Evolutionary conservation across 495 filamentous ascomycete species (phyloP), one percentile per base, ranked within the genome.

Genomic region (Staphylotrichum longicolle): DNA sequence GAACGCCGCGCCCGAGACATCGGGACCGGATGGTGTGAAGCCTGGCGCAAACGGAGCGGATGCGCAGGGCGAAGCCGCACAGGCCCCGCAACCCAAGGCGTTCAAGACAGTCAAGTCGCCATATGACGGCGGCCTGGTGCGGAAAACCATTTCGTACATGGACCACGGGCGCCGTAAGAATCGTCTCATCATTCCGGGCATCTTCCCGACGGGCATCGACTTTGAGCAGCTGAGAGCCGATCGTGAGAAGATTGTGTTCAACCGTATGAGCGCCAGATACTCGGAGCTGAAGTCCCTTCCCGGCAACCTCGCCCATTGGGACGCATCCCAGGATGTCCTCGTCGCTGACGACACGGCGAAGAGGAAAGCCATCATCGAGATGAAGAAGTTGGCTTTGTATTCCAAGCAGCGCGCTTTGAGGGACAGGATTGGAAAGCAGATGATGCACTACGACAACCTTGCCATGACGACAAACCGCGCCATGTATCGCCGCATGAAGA

Each of bases 381-480:
- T 92, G 71, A 97, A 96, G 78, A 86, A 86, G 70, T 81, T 98
- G 12, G 85, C 84, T 47, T 78, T 96, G 1, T 83, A 96, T 57
- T 85, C 85, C 0, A 96, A 94, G 75, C 94, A 98, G 70, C 86
- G 91, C 49, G 83, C 84, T 10, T 75, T 97, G 67, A 86, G 95
- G 61, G 90, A 95, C 66, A 87, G 87, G 65, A 87, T 98, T 67
- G 88, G 90, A 46, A 85, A 87, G 40, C 88, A 93, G 65, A 93
- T 96, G 86, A 85, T 96, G 70, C 87, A 94, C 64, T 93, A 91
- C 57, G 91, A 96, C 65, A 96, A 96, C 66, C 84, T 98, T 10
- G 91, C 91, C 42, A 95, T 96, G 86, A 96, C 91, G 11, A 90
- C 91, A 0, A 98, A 98, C 67, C 86, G 94, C 14, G 83, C 89